Evolutionary conservation across 306 rosid species (phyloP), one percentile per base, ranked within the genome.

Genomic region (Quillaja saponaria): DNA sequence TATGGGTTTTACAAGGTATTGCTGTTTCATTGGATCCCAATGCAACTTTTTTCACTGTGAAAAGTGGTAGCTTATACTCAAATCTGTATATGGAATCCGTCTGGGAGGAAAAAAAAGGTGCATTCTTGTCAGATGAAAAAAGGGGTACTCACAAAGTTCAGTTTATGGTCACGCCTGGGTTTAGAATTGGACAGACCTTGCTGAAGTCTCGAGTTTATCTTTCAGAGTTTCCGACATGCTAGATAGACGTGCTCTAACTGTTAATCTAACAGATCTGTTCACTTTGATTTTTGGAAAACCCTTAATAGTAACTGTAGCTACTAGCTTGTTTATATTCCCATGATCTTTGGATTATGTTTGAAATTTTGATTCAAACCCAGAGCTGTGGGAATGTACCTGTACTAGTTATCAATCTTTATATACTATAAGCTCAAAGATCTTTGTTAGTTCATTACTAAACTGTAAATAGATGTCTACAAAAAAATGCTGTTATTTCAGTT

Each of bases 101-200:
- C 4, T 5, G 78, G 62, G 80, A 78, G 47, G 82, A 71, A 61
- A 73, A 66, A 50, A 71, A 64, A 41, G 62, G 49, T 20, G 65
- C 48, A 33, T 49, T 35, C 46, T 20, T 37, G 45, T 53, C 63
- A 2, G 72, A 51, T 3, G 72, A 68, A 76, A 71, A 60, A 34
- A 37, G 21, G 34, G 61, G 51, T 1, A 21, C 12, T 12, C 55
- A n/a, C 49, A 59, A 51, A 51, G 96, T 88, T 61, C 87, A 81
- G 83, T 82, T 91, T 51, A 84, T 85, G 91, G 82, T 88, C 61
- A 77, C 78, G 85, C 97, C 96, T 1, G 97, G 97, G 53, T 82
- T 91, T 66, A 63, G 52, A 66, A 55, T 87, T n/a, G 83, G 91
- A 41, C 75, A 71, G 21, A 53, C 69, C 33, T 34, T 80, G 48